Evolutionary conservation across 345 rosid genomes (phyloP), one percentile per base, ranked within the genome.

Genomic region (Microcos paniculata): DNA sequence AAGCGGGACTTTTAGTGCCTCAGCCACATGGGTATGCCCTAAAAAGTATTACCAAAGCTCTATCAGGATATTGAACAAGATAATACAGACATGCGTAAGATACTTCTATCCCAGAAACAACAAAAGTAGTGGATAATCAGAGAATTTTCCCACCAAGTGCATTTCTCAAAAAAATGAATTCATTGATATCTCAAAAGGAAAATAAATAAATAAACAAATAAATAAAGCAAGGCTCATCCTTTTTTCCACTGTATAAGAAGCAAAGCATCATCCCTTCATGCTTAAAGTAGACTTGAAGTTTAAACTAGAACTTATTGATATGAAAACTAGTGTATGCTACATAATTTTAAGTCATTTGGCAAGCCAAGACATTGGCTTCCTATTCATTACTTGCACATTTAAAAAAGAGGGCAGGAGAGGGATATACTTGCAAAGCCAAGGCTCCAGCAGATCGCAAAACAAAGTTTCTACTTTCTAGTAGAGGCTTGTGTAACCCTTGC

Each of bases 1-100:
- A 82, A 96, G 76, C 0, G 99, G 98, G 82, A 96, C 67, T 87
- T 83, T 90, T 19, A 96, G 84, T 52, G 97, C 89, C 84, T 96
- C 99, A 31, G 99, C 99, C 80, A 96, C 99, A 78, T 96, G 98
- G 24, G 88, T 82, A 82, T 96, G 99, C 80, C 99, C 99, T 96
- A 86, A 52, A 63, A 53, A 65, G 33, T 33, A 75, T 66, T 23
- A 9, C 58, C 62, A 61, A 51, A 65, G 53, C 24, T 24, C 28
- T 28, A 75, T 75, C 24, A 62, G 52, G 65, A 65, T 43, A 75
- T 33, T 24, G 55, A 65, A 52, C 18, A 70, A 40, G 45, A 13
- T 35, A 64, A 75, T 38, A 74, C n/a, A 52, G 31, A 16, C 12
- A 72, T 23, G 53, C 52, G 68, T 19, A 45, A 51, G 35, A 52